Evolutionary conservation across 2,329 filamentous ascomycete species (phyloP).

Genomic region (Xylaria sp.): DNA sequence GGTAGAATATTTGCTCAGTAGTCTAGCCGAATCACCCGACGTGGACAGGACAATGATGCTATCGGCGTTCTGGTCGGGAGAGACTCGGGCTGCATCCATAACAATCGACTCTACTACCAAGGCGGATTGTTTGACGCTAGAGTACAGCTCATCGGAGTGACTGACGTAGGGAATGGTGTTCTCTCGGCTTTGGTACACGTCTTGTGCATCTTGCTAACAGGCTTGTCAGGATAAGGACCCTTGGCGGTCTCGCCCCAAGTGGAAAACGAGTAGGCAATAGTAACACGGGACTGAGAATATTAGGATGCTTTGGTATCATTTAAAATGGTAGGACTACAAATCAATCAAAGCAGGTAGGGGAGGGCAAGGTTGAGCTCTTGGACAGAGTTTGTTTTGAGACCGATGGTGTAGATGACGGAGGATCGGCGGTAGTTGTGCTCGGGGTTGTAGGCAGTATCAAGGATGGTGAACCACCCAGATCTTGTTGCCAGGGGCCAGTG

Average conservation of each 20-base stretch:
- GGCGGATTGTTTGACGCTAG: constrained; percentile 83
- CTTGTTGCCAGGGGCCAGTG: constrained; percentile 81
- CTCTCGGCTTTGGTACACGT: constrained; percentile 95
- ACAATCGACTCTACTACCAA: constrained; percentile 92
- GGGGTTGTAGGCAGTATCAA: constrained; percentile 90
- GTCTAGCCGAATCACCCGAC: constrained; percentile 91
- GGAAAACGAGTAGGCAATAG: constrained; percentile 7
- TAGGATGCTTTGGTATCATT: neutral
- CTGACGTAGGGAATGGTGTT: constrained; percentile 97
- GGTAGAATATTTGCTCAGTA: constrained; percentile 98
- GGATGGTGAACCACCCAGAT: constrained; percentile 73
- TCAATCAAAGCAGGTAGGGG: too few species aligned
- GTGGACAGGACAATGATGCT: constrained; percentile 97
- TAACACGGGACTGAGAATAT: neutral
- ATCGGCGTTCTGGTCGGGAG: constrained; percentile 94
- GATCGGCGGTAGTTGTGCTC: constrained; percentile 93
- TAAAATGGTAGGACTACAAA: neutral
- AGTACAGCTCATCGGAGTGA: constrained; percentile 94
- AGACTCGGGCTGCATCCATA: constrained; percentile 96
- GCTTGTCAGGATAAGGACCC: constrained; percentile 91
- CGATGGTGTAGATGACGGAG: constrained; percentile 99
- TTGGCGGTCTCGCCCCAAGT: constrained; percentile 91
- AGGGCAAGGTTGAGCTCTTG: constrained; percentile 99
- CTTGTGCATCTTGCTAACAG: constrained; percentile 98
- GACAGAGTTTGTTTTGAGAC: constrained; percentile 98